Percentiles rank a stretch among this genome's conserved stretches.
phyloP scores from a whole-genome alignment of 2,329 filamentous ascomycete species.

The Arachnomyces sp. region DNA sequence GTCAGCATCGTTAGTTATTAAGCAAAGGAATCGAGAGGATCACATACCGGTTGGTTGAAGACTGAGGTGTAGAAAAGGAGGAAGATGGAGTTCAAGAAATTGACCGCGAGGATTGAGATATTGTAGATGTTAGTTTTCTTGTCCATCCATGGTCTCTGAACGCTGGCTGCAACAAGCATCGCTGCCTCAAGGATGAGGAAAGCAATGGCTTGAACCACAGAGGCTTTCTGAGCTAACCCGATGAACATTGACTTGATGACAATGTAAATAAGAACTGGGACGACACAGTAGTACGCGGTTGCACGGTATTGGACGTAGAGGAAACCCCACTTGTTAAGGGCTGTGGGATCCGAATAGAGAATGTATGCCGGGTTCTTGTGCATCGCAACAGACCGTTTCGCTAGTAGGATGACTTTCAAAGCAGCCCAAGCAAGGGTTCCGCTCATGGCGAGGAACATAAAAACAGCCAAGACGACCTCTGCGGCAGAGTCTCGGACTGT shows the following conservation, averaged over 20 bases:
- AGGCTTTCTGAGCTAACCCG: slow-evolving; percentile 64
- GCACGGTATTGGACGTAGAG: slow-evolving; percentile 95
- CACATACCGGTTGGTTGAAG: slow-evolving; percentile 67
- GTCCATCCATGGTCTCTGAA: slow-evolving; percentile 94
- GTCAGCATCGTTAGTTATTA: slow-evolving; percentile 7
- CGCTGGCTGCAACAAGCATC: slow-evolving; percentile 67
- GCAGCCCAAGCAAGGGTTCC: slow-evolving; percentile 76
- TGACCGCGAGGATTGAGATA: slow-evolving; percentile 81
- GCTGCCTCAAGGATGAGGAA: slow-evolving; percentile 75
- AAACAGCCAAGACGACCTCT: slow-evolving; percentile 76
- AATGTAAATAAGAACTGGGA: slow-evolving; percentile 69
- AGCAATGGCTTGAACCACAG: slow-evolving; percentile 69
- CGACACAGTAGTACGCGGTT: slow-evolving; percentile 90
- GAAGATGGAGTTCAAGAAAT: slow-evolving; percentile 87
- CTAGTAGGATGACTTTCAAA: slow-evolving; percentile 81
- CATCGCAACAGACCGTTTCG: slow-evolving; percentile 78
- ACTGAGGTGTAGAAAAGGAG: slow-evolving; percentile 80
- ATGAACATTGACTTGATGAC: slow-evolving; percentile 88
- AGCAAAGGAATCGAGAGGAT: background rate
- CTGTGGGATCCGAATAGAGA: slow-evolving; percentile 88
- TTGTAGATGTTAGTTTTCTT: slow-evolving; percentile 97
- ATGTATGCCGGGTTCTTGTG: slow-evolving; percentile 97
- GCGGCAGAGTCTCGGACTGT: slow-evolving; percentile 78
- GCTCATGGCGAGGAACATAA: slow-evolving; percentile 78
- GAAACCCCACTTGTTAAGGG: slow-evolving; percentile 96